These are phyloP conservation scores for Sclerotinia subarctica DNA, from an alignment of 2,329 filamentous ascomycete species.

Conservation along the genomic window DNA sequence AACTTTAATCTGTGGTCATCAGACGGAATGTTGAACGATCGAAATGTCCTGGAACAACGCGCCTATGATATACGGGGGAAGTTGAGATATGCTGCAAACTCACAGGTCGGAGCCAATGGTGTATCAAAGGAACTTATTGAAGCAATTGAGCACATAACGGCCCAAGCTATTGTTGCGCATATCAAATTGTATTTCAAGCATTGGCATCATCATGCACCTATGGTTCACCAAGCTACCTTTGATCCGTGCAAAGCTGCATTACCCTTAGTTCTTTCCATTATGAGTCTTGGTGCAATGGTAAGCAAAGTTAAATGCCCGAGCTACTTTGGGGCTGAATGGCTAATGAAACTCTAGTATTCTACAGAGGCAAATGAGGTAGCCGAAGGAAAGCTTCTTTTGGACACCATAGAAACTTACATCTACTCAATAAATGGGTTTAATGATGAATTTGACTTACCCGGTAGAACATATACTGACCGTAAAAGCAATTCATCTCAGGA, in stretches of 20 bases:
- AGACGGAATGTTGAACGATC: conserved; percentile 26
- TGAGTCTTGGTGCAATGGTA: conserved; percentile 38
- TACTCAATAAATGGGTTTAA: conserved; percentile 34
- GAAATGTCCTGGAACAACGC: conserved; percentile 30
- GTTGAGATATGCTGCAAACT: conserved; percentile 32
- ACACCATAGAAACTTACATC: conserved; percentile 34
- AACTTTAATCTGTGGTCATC: conserved; percentile 29
- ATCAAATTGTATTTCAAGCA: conserved; percentile 37
- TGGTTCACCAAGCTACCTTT: conserved; percentile 37
- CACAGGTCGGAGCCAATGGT: conserved; percentile 26
- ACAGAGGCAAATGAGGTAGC: conserved; percentile 28
- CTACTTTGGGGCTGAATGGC: conserved; percentile 11
- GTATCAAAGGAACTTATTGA: conserved; percentile 32
- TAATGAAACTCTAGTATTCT: conserved; percentile 30
- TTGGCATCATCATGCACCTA: conserved; percentile 38
- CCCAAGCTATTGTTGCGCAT: conserved; percentile 30
- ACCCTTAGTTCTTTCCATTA: conserved; percentile 35
- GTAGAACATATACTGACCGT: conserved; percentile 31
- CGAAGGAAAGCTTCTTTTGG: conserved; percentile 32
- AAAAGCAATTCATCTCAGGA: conserved; percentile 29
- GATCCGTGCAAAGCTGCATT: conserved; percentile 35
- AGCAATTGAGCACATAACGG: conserved; percentile 34
- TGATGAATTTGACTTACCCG: conserved; percentile 35
- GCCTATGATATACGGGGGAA: conserved; percentile 36
- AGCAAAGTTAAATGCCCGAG: conserved; percentile 1